Evolutionary conservation across 2,329 filamentous ascomycete genomes (phyloP), one percentile per base, ranked within the genome.

Genomic region (Cryphonectria naterciae): DNA sequence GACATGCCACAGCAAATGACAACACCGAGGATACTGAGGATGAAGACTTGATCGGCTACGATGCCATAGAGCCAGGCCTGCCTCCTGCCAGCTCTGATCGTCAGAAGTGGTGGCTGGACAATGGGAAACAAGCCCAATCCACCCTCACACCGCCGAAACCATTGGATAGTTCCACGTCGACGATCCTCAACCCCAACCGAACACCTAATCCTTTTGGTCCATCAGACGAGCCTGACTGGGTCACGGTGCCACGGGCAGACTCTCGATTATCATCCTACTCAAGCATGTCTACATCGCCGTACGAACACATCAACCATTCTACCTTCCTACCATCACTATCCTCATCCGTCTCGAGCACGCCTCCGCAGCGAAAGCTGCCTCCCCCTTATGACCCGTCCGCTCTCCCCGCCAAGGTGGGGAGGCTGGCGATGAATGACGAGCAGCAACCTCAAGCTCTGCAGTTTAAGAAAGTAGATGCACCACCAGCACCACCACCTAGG

Each of bases 201-300:
- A 88, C 89, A 17, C 89, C 92, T 0, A 98, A 98, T 76, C 96
- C 96, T 0, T 98, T 97, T 79, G 87, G 86, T 1, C 84, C 87
- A 0, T 90, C 88, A 1, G 86, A 91, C 43, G 93, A 97, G 79
- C 88, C 91, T 13, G 95, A 98, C 77, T 98, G 96, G 96, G 89
- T 97, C 58, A 86, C 86, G 4, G 84, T 91, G 7, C 85, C 88
- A 32, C 82, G 87, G 43, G 82, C 85, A 3, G 83, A 85, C 58
- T 87, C 87, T 22, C 84, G 86, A 52, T 79, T 87, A 41, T 87
- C 86, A 0, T 83, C 86, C 0, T 83, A 84, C 72, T 88, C 86
- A 2, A 88, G 85, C 77, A 84, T 89, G 72, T 89, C 87, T 13
- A 88, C 84, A 68, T 89, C 86, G 28, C 87, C 86, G 1, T 89